These are phyloP conservation scores for Penicillium sp. DNA, from an alignment of 2,329 filamentous ascomycete genomes.

Conservation along the genomic window DNA sequence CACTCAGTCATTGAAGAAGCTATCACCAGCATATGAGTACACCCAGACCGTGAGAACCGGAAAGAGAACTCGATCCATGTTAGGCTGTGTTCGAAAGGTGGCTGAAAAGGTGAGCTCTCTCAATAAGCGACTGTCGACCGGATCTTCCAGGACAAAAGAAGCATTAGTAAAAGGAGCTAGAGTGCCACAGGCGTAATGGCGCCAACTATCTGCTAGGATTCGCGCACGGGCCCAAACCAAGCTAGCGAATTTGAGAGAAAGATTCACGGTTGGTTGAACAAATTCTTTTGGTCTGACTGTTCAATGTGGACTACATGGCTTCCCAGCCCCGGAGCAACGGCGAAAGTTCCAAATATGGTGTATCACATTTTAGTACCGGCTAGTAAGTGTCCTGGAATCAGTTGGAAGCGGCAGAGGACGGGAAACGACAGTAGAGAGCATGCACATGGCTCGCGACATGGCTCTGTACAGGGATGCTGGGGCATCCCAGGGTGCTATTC, in stretches of 20 bases:
- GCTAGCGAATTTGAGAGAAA: not conserved
- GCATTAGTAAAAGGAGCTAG: not conserved
- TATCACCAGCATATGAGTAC: not conserved
- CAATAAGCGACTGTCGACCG: not conserved
- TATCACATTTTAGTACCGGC: not conserved
- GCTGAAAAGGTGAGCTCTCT: not conserved
- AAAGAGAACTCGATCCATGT: not conserved
- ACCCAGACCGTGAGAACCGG: not conserved
- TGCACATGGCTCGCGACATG: not conserved
- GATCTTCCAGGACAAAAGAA: not conserved
- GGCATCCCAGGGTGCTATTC: too few relatives aligned
- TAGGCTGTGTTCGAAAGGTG: not conserved
- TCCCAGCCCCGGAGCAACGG: not conserved
- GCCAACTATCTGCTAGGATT: not conserved
- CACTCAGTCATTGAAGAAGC: not conserved
- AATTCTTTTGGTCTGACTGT: not conserved
- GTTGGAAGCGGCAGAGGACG: not conserved
- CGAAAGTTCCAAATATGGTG: not conserved
- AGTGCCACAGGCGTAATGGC: not conserved
- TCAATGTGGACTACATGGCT: not conserved
- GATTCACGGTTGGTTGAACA: not conserved
- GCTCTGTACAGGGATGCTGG: not conserved
- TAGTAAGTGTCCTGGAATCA: not conserved
- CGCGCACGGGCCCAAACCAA: not conserved
- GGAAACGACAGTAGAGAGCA: not conserved